These are phyloP conservation scores for Colletotrichum eleusines DNA, from an alignment of 2,329 filamentous ascomycete genomes.

Conservation along the genomic window DNA sequence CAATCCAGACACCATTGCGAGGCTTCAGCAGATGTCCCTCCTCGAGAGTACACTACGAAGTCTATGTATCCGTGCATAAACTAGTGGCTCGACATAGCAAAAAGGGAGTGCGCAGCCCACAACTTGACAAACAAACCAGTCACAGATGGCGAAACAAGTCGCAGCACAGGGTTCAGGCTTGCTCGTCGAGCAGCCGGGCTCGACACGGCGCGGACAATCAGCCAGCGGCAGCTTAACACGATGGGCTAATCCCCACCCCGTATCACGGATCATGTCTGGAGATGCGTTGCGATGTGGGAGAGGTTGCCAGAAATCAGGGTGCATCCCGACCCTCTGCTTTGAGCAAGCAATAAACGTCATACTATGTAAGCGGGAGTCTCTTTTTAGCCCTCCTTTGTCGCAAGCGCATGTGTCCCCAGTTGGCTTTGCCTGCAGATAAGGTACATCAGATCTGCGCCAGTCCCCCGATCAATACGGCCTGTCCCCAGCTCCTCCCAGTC, in stretches of 20 bases:
- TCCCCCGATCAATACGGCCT: constrained; percentile 14
- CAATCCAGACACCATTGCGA: constrained; percentile 31
- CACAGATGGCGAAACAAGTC: constrained; percentile 37
- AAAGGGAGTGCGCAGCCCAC: constrained; percentile 33
- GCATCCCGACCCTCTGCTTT: constrained; percentile 28
- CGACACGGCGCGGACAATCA: constrained; percentile 23
- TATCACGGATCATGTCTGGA: constrained; percentile 39
- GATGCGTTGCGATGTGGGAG: constrained; percentile 22
- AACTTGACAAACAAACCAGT: constrained; percentile 36
- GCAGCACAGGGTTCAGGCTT: constrained; percentile 38
- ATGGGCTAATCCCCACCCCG: constrained; percentile 28
- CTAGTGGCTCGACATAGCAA: constrained; percentile 19
- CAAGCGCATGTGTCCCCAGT: constrained; percentile 31
- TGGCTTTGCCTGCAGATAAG: constrained; percentile 31
- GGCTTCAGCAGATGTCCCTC: constrained; percentile 36
- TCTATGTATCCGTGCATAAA: neutral
- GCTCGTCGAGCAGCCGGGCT: constrained; percentile 25
- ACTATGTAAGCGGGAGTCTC: constrained; percentile 33
- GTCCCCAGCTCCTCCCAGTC: constrained; percentile 22
- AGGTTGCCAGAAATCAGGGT: constrained; percentile 24
- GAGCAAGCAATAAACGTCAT: constrained; percentile 27
- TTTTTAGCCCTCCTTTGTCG: constrained; percentile 36
- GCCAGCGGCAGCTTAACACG: constrained; percentile 39
- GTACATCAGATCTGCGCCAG: constrained; percentile 34
- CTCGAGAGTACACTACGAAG: neutral